A percentile compares a stretch with the other conserved stretches of the same genome.
Evolutionary conservation across 129 eudicot species (phyloP).

Genomic region (Lactuca sativa): DNA sequence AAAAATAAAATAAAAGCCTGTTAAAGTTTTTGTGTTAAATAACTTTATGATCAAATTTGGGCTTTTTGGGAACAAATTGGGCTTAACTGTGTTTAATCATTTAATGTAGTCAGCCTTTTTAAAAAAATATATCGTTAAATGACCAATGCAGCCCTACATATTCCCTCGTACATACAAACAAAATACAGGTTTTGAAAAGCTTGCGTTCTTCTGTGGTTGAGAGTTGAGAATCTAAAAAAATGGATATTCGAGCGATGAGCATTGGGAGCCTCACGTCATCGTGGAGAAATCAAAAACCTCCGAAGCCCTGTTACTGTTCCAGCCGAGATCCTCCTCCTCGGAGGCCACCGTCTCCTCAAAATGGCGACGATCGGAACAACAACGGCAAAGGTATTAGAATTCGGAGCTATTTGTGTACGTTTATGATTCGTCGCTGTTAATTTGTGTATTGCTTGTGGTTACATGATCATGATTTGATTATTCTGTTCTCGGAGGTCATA

Average conservation of each 20-base stretch:
- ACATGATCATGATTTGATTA: conserved; percentile 4
- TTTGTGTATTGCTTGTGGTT: not conserved
- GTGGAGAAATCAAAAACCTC: conserved; percentile 36
- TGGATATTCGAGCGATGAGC: conserved; percentile 57
- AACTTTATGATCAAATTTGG: not conserved
- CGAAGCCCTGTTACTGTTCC: conserved; percentile 40
- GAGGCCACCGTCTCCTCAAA: conserved; percentile 47
- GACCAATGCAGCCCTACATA: conserved; percentile 1
- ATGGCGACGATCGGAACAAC: conserved; percentile 43
- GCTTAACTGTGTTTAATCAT: not conserved
- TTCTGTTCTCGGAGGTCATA: not conserved
- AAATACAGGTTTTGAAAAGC: not conserved
- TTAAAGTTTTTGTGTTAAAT: too few relatives aligned
- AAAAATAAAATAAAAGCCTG: too few relatives aligned
- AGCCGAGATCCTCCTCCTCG: not conserved
- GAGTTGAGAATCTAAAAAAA: conserved; percentile 28
- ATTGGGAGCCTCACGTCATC: conserved; percentile 43
- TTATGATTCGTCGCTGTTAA: not conserved
- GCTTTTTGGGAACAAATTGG: conserved; percentile 1
- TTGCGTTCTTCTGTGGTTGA: conserved; percentile 46
- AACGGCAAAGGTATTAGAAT: conserved; percentile 39
- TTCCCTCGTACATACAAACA: not conserved
- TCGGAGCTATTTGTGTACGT: not conserved
- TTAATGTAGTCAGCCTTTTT: not conserved
- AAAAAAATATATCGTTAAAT: not conserved